Conservation (phyloP, 176 grass and related monocot species). For the Aegilops umbellulata region DNA sequence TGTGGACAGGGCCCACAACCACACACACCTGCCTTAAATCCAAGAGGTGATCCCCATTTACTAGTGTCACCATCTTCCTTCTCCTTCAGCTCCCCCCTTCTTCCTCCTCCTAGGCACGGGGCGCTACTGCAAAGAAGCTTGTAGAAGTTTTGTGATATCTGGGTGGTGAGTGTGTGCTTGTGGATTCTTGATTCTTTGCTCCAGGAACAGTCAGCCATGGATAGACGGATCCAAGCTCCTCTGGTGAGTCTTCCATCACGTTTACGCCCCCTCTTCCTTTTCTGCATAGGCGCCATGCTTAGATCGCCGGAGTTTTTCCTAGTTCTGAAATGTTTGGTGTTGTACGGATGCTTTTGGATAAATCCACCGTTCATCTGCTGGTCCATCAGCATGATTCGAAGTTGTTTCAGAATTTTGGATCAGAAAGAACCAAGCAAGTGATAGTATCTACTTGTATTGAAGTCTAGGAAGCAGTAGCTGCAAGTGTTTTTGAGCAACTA, state of each 20-base stretch:
- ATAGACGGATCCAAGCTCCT: constrained; percentile 56
- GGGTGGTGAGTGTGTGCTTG: background rate
- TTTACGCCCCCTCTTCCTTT: background rate
- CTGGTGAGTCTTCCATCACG: constrained; percentile 40
- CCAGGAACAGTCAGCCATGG: constrained; percentile 39
- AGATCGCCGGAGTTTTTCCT: background rate
- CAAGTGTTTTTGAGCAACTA: background rate
- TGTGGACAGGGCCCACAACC: background rate
- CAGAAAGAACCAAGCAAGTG: background rate
- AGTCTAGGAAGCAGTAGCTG: background rate
- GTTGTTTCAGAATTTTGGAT: background rate
- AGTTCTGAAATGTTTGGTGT: background rate
- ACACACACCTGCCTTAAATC: constrained; percentile 33
- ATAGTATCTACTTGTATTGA: background rate
- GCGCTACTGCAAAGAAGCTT: constrained; percentile 13
- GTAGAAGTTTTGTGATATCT: constrained; percentile 8
- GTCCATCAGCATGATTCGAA: background rate
- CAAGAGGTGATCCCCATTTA: constrained; percentile 9
- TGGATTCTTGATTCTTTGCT: constrained; percentile 32
- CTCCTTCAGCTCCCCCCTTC: background rate
- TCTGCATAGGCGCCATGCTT: constrained; percentile 5
- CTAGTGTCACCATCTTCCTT: background rate
- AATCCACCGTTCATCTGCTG: background rate
- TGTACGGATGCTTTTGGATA: background rate
- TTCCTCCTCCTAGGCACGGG: constrained; percentile 1